Evolutionary conservation across 1,139 yeast species (phyloP).

Genomic region (Sporopachydermia cereana): DNA sequence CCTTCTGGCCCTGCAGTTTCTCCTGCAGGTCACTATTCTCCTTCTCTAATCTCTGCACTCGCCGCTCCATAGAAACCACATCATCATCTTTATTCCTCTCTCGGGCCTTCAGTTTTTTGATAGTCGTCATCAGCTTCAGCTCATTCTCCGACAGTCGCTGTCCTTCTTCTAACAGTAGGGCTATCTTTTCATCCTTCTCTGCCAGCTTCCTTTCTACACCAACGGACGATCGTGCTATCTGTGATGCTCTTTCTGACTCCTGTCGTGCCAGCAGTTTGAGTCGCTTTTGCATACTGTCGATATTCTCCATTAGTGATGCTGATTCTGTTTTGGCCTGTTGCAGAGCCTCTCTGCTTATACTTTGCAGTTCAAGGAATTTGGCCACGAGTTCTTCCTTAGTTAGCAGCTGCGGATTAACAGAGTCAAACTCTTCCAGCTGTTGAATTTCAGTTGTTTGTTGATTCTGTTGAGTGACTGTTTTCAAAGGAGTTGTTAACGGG

Average conservation of each 20-base stretch:
- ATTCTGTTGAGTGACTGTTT: background rate
- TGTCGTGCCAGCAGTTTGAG: background rate
- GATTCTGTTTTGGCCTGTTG: background rate
- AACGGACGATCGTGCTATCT: constrained; percentile 6
- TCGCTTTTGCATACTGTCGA: background rate
- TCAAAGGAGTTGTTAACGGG: background rate
- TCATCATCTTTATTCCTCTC: constrained; percentile 23
- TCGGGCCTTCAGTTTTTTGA: constrained; percentile 47
- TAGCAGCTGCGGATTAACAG: background rate
- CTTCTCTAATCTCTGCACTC: background rate
- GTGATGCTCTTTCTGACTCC: constrained; percentile 5
- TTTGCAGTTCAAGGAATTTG: background rate
- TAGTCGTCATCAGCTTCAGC: constrained; percentile 51
- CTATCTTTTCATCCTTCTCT: constrained; percentile 46
- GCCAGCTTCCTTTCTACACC: constrained; percentile 22
- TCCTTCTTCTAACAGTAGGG: constrained; percentile 63
- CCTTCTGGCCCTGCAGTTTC: constrained; percentile 17
- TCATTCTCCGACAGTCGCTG: constrained; percentile 67
- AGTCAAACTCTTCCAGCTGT: background rate
- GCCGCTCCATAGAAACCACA: background rate
- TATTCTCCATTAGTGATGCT: background rate
- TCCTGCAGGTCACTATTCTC: constrained; percentile 10
- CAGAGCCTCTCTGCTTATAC: background rate
- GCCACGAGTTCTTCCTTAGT: background rate
- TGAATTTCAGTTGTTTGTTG: background rate